Percentiles rank a stretch among this genome's conserved stretches.
Evolutionary conservation across 225 moss, liverwort and hornwort species (phyloP).

Genomic region (Thuidium tamariscinum): DNA sequence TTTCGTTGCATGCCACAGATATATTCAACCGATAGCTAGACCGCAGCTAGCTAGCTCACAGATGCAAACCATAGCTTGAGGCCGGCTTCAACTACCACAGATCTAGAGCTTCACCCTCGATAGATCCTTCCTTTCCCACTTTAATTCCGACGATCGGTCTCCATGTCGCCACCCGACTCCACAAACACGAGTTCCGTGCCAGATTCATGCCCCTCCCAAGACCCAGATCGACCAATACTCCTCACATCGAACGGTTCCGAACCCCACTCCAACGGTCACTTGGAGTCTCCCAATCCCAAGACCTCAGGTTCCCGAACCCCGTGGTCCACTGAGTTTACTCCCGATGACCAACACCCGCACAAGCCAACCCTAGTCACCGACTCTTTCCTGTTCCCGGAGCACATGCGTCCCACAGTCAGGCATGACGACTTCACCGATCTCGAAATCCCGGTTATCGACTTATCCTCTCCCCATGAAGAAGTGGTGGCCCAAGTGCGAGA

Average conservation of each 20-base stretch:
- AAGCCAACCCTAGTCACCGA: not conserved
- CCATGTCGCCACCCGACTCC: not conserved
- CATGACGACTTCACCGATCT: conserved; percentile 19
- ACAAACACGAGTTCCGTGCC: not conserved
- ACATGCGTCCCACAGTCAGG: conserved; percentile 21
- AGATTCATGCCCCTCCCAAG: not conserved
- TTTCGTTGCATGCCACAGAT: not conserved
- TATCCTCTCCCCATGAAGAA: not conserved
- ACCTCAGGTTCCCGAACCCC: not conserved
- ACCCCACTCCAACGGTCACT: not conserved
- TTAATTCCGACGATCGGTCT: not conserved
- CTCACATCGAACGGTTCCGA: not conserved
- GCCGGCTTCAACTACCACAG: not conserved
- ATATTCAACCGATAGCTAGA: not conserved
- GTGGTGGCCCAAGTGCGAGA: conserved; percentile 15
- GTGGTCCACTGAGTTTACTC: not conserved
- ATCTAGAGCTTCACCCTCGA: not conserved
- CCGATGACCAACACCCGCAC: not conserved
- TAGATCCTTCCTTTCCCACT: not conserved
- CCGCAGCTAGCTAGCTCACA: not conserved
- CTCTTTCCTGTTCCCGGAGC: conserved; percentile 6
- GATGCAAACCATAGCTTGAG: not conserved
- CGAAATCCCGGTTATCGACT: conserved; percentile 41
- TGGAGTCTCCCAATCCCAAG: not conserved
- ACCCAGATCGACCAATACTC: not conserved